Evolutionary conservation across 2,329 filamentous ascomycete genomes (phyloP).

Genomic region (Fusarium floridanum): DNA sequence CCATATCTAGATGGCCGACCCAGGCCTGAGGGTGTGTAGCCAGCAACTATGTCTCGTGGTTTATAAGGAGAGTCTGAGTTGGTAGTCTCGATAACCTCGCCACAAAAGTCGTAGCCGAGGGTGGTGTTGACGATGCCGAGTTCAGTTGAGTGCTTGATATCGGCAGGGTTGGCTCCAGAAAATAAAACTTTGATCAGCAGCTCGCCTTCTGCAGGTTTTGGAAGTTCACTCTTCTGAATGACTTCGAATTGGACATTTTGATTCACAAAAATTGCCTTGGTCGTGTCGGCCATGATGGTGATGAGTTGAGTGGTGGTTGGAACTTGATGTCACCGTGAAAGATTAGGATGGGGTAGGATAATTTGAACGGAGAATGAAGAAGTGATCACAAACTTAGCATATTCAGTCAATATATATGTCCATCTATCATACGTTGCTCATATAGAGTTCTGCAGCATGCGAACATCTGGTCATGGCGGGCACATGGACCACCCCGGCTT

Average conservation of each 20-base stretch:
- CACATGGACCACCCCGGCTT: not conserved
- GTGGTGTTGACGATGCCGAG: not conserved
- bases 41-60: not conserved
- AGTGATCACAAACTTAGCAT: not conserved
- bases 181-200: not conserved
- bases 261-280: not conserved
- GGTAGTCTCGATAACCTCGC: not conserved
- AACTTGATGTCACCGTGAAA: not conserved
- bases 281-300: not conserved
- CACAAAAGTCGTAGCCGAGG: constrained; percentile 12
- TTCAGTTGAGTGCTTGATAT: not conserved
- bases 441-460: not conserved
- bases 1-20: not conserved
- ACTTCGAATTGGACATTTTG: not conserved
- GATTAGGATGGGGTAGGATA: not conserved
- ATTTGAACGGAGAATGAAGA: not conserved
- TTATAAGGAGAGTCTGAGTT: not conserved
- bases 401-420: not conserved
- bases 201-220: not conserved
- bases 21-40: not conserved
- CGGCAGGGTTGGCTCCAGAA: not conserved
- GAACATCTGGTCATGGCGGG: not conserved
- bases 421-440: not conserved
- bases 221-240: not conserved
- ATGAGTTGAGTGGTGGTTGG: not conserved